These are phyloP conservation scores for Suhomyces pyralidae DNA, from an alignment of 805 yeast species.

Conservation along the genomic window DNA sequence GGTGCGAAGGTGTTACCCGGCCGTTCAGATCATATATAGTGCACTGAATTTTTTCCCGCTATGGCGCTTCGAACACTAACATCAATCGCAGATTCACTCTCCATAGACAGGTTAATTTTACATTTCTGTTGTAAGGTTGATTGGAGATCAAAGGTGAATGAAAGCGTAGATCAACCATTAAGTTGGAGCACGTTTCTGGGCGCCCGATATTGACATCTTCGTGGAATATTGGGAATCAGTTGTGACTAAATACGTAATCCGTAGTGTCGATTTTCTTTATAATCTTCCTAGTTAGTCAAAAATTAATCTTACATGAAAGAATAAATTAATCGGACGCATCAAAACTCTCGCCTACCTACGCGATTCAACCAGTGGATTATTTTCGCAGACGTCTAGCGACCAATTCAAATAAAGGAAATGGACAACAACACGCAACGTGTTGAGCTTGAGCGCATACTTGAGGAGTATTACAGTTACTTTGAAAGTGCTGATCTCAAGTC, in stretches of 20 bases:
- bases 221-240: slow-evolving; percentile 47
- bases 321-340: not conserved
- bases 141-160: slow-evolving; percentile 29
- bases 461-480: slow-evolving; percentile 23
- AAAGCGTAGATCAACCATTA: slow-evolving; percentile 38
- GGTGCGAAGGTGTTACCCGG: slow-evolving; percentile 1
- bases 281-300: not conserved
- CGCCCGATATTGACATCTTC: slow-evolving; percentile 41
- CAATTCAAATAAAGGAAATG: not conserved
- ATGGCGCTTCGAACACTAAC: slow-evolving; percentile 17
- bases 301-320: too few relatives aligned
- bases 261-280: not conserved
- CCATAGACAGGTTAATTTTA: slow-evolving; percentile 14
- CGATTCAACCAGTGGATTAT: not conserved
- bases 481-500: slow-evolving; percentile 7
- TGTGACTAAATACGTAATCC: slow-evolving; percentile 32
- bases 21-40: not conserved
- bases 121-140: slow-evolving; percentile 10
- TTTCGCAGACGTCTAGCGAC: not conserved
- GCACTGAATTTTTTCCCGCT: not conserved
- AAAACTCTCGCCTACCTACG: not conserved
- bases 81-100: slow-evolving; percentile 41
- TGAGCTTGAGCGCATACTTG: slow-evolving; percentile 18
- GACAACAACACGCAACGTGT: slow-evolving; percentile 8
- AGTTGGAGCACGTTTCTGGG: slow-evolving; percentile 46